phyloP scores from a whole-genome alignment of 176 grass and related monocot species.

The Cenchrus fungigraminus region DNA sequence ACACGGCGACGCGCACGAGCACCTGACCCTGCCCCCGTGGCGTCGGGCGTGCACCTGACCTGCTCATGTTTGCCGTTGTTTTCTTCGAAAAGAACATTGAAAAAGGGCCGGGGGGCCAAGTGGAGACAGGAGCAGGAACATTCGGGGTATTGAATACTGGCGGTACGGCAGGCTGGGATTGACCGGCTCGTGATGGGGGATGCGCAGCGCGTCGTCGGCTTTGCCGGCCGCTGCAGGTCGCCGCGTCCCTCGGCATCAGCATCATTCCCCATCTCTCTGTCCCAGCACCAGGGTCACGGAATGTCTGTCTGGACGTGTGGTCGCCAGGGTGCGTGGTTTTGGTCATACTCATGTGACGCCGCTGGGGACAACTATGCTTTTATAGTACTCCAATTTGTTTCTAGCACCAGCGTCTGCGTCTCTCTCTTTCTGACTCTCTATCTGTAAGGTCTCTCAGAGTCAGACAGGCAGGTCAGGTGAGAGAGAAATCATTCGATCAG shows the following conservation, averaged over 20 bases:
- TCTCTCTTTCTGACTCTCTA: neutral
- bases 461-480: neutral
- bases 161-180: conserved; percentile 11
- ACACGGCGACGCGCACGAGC: neutral
- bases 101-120: conserved; percentile 31
- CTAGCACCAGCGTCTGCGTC: neutral
- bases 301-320: conserved; percentile 14
- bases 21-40: neutral
- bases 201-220: neutral
- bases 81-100: conserved; percentile 42
- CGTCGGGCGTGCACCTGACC: neutral
- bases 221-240: neutral
- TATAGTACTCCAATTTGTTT: neutral
- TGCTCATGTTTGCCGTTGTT: neutral
- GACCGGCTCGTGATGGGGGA: conserved; percentile 22
- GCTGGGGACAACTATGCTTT: conserved; percentile 10
- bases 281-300: neutral
- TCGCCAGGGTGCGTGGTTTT: neutral
- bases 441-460: neutral
- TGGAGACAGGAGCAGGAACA: conserved; percentile 20
- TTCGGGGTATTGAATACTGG: conserved; percentile 43
- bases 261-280: conserved; percentile 10
- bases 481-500: neutral
- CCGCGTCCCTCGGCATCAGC: conserved; percentile 10
- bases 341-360: conserved; percentile 27